Conservation (phyloP, 768 basidiomycete species). For the Hericium alpestre region DNA sequence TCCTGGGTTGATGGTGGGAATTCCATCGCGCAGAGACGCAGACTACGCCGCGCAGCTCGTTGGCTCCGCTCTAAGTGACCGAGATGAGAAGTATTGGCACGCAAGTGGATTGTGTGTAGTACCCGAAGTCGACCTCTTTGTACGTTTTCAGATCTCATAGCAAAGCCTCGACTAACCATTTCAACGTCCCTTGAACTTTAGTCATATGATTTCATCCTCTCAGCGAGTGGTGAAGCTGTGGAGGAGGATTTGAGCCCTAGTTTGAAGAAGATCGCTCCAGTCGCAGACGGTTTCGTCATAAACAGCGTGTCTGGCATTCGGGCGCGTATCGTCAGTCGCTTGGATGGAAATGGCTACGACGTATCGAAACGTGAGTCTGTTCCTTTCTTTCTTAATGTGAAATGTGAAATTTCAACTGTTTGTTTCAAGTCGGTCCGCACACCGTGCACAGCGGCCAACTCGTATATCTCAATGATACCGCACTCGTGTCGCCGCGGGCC, state of each 20-base stretch:
- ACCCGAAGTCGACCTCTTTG: slow-evolving; percentile 59
- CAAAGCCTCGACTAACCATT: neutral
- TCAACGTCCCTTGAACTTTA: slow-evolving; percentile 19
- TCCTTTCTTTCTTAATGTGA: neutral
- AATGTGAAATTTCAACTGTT: neutral
- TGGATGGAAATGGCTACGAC: slow-evolving; percentile 82
- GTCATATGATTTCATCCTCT: slow-evolving; percentile 78
- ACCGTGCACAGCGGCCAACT: slow-evolving; percentile 68
- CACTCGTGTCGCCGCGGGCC: slow-evolving; percentile 28
- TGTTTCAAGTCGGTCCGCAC: slow-evolving; percentile 63
- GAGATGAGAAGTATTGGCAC: slow-evolving; percentile 51
- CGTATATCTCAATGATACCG: slow-evolving; percentile 69
- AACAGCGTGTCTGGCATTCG: slow-evolving; percentile 73
- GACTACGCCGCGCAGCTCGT: slow-evolving; percentile 77
- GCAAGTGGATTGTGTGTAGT: slow-evolving; percentile 66
- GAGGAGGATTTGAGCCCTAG: slow-evolving; percentile 65
- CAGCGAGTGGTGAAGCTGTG: slow-evolving; percentile 41
- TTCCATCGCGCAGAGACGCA: slow-evolving; percentile 62
- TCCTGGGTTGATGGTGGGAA: slow-evolving; percentile 49
- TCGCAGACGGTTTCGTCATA: slow-evolving; percentile 62
- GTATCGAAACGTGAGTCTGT: slow-evolving; percentile 62
- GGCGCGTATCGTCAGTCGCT: slow-evolving; percentile 62
- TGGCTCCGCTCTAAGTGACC: slow-evolving; percentile 36
- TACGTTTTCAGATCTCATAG: slow-evolving; percentile 25
- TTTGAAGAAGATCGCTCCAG: slow-evolving; percentile 48